Percentiles rank a stretch among this genome's conserved stretches.
phyloP scores from a whole-genome alignment of 257 asterid species.

The Fraxinus quadrangulata region DNA sequence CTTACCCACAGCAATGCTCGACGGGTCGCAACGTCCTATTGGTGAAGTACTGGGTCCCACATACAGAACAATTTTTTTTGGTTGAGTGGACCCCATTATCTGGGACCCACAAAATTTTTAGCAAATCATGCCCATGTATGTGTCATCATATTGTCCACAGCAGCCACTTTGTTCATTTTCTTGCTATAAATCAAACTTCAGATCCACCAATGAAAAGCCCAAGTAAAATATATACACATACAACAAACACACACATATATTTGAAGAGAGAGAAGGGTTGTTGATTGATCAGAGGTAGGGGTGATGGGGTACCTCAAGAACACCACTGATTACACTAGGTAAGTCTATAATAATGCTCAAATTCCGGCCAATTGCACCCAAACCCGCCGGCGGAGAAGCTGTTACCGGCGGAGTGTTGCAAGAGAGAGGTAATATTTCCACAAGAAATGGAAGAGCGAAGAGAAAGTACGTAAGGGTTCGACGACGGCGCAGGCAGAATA shows the following conservation, averaged over 20 bases:
- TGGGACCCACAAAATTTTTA: neutral
- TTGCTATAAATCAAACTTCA: slow-evolving; percentile 15
- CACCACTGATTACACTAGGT: neutral
- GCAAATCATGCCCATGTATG: slow-evolving; percentile 13
- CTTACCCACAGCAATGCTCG: slow-evolving; percentile 18
- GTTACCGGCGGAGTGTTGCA: slow-evolving; percentile 20
- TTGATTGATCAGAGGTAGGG: slow-evolving; percentile 26
- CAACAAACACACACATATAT: too few relatives aligned
- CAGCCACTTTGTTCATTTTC: slow-evolving; percentile 7
- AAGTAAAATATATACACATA: neutral
- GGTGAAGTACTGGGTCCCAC: slow-evolving; percentile 2
- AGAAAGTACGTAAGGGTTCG: slow-evolving; percentile 53
- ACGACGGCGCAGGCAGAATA: slow-evolving; percentile 10
- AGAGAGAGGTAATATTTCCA: slow-evolving; percentile 14
- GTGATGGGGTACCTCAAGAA: slow-evolving; percentile 16
- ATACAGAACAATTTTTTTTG: neutral
- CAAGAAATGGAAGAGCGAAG: slow-evolving; percentile 36
- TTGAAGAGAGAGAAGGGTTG: neutral
- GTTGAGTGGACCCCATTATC: neutral
- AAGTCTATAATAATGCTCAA: slow-evolving; percentile 38
- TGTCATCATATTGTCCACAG: slow-evolving; percentile 35
- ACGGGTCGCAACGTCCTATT: slow-evolving; percentile 35
- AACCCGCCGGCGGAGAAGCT: slow-evolving; percentile 35
- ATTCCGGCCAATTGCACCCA: slow-evolving; percentile 64
- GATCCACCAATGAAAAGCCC: neutral